phyloP scores from a whole-genome alignment of 345 rosid species.

The Gossypium raimondii region DNA sequence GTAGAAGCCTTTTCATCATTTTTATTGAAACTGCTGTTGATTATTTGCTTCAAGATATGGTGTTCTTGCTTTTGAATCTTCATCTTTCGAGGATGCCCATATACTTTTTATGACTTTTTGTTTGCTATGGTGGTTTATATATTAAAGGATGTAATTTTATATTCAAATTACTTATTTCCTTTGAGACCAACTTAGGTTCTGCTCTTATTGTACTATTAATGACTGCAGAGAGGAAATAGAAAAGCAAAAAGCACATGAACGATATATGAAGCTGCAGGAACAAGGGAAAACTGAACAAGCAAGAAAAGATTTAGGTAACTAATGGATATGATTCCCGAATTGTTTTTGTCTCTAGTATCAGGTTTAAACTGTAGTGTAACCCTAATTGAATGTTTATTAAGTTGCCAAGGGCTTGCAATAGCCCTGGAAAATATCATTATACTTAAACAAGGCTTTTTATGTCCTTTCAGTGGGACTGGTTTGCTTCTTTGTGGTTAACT shows the following conservation, averaged over 20 bases:
- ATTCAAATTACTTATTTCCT: neutral
- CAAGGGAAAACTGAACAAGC: conserved; percentile 93
- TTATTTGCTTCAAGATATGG: neutral
- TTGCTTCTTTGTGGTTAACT: conserved; percentile 12
- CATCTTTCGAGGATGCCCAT: neutral
- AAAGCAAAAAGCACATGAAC: conserved; percentile 92
- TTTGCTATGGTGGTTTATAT: neutral
- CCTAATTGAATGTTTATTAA: neutral
- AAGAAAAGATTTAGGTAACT: conserved; percentile 62
- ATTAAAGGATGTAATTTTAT: neutral
- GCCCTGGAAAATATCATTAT: neutral
- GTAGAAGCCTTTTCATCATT: neutral
- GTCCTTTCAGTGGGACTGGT: neutral
- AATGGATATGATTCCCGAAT: neutral
- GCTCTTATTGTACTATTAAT: neutral
- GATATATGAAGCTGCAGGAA: conserved; percentile 96
- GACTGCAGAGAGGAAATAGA: conserved; percentile 82
- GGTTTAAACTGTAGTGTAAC: neutral
- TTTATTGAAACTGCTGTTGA: neutral
- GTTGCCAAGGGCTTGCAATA: neutral
- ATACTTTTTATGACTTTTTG: neutral
- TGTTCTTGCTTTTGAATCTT: neutral
- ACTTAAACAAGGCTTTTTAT: neutral
- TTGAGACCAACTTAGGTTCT: neutral
- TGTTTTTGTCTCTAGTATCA: neutral